Evolutionary conservation across 352 stramenopile species (phyloP).

Genomic region (Aphanomyces euteiches): DNA sequence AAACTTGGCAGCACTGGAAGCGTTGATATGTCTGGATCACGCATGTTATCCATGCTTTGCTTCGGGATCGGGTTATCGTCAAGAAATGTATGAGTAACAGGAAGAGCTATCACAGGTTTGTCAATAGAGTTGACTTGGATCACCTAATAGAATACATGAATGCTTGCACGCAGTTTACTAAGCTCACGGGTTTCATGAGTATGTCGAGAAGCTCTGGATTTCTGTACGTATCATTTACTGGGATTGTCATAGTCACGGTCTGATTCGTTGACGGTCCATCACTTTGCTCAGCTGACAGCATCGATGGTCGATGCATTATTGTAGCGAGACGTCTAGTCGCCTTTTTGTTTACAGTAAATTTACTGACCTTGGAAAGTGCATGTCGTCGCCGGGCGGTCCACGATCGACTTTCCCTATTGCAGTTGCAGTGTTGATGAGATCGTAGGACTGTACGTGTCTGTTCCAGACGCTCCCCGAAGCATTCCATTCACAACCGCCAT

Average conservation of each 20-base stretch:
- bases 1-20: not conserved
- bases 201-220: not conserved
- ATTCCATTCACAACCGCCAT: constrained; percentile 14
- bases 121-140: constrained; percentile 25
- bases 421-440: not conserved
- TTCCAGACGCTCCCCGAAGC: not conserved
- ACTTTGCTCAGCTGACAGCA: not conserved
- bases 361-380: too few species aligned
- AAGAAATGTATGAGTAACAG: not conserved
- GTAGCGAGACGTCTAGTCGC: too few species aligned
- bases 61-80: constrained; percentile 7
- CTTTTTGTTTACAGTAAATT: too few species aligned
- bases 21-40: not conserved
- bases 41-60: not conserved
- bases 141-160: constrained; percentile 6
- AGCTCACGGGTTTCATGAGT: constrained; percentile 19
- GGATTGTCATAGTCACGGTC: constrained; percentile 14
- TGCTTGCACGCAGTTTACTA: not conserved
- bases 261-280: not conserved
- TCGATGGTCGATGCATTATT: not conserved
- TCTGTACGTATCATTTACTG: not conserved
- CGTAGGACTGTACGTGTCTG: not conserved
- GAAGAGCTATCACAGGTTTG: not conserved
- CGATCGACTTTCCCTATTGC: too few species aligned
- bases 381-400: too few species aligned